Evolutionary conservation across 495 filamentous ascomycete species (phyloP), one percentile per base, ranked within the genome.

Genomic region (Clohesyomyces aquaticus): DNA sequence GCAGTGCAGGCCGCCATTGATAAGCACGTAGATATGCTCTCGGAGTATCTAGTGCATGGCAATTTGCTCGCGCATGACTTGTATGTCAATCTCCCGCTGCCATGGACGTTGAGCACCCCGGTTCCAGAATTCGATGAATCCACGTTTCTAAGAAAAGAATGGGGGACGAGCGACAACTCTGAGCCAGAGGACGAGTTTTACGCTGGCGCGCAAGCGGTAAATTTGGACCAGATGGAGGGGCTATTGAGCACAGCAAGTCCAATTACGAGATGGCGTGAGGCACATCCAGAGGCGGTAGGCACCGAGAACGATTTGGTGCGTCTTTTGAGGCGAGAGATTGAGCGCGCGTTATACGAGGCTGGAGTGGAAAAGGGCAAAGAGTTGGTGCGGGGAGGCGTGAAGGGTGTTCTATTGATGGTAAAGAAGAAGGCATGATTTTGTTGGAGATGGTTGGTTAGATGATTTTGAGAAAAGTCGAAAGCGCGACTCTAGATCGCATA

Each of bases 261-360:
- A 12, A 74, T 83, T 9, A 78, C 75, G 0, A 61, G 81, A 42
- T 85, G 82, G 83, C 68, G 79, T 28, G 68, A 83, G 64, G 81
- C 79, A 0, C 71, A 85, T 75, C 76, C 49, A 16, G 65, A 72
- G 8, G 32, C 59, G 2, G 73, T 60, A 4, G 57, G 55, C 0
- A 73, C 72, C 4, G 72, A 72, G 35, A 45, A 47, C 1, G 67
- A 70, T 46, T 27, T 56, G 4, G 52, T 63, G 56, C 60, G 42
- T 29, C 35, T 65, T 3, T 11, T 69, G 16, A 55, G 50, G 14
- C 45, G 43, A 19, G 46, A 59, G 23, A 38, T 68, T 48, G 59
- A 64, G 42, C 46, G 53, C 8, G 10, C 50, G 10, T 50, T 63
- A 46, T 60, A 64, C 22, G 65, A 68, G n/a, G 65, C 54, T 19